Conservation (phyloP, 164 flowering plant species). For the Magnolia officinalis region DNA sequence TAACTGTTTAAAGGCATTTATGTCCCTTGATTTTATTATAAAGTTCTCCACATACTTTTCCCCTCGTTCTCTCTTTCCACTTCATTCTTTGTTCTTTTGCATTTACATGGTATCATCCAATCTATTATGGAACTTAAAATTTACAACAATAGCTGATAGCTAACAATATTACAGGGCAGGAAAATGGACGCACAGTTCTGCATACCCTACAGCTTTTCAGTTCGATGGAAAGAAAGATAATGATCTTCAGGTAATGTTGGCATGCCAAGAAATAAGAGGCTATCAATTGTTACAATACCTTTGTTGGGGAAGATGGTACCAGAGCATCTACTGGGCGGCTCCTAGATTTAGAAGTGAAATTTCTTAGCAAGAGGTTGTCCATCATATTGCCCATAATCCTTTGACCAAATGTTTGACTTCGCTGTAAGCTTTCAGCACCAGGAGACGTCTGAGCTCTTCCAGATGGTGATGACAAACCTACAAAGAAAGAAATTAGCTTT, state of each 20-base stretch:
- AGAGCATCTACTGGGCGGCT: slow-evolving; percentile 48
- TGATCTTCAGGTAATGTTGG: not conserved
- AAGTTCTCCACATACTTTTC: no score
- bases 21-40: no score
- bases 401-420: slow-evolving; percentile 90
- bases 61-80: no score
- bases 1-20: no score
- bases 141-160: no score
- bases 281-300: slow-evolving; percentile 42
- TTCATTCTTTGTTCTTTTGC: no score
- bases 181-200: no score
- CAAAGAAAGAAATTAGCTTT: slow-evolving; percentile 11
- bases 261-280: not conserved
- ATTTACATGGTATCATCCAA: no score
- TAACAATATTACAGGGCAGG: no score
- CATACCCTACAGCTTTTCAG: no score
- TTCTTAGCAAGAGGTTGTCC: slow-evolving; percentile 82
- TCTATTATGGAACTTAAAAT: no score
- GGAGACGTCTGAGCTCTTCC: slow-evolving; percentile 41
- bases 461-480: slow-evolving; percentile 77
- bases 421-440: slow-evolving; percentile 51
- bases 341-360: slow-evolving; percentile 68
- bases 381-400: slow-evolving; percentile 93
- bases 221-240: no score
- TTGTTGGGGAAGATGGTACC: slow-evolving; percentile 64